Conservation (phyloP, 345 rosid genomes). For the Eucalyptus polybractea region DNA sequence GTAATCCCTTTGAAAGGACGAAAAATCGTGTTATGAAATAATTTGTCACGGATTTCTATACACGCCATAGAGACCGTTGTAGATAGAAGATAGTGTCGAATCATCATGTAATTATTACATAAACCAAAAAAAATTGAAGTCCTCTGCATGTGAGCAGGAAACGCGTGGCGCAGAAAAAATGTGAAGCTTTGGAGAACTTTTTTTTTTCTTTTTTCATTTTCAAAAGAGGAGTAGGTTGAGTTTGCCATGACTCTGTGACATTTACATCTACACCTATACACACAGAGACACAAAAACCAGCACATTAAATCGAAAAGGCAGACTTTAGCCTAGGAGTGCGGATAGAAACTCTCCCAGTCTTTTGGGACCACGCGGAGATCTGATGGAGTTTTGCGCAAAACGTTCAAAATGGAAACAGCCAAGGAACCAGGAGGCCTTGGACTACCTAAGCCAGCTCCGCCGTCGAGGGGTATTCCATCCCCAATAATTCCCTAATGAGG, state of each 20-base stretch:
- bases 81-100: rapidly evolving
- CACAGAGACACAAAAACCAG: not conserved
- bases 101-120: not conserved
- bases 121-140: not conserved
- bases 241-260: not conserved
- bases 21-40: not conserved
- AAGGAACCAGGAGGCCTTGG: too few species aligned
- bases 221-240: not conserved
- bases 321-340: not conserved
- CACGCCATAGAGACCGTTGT: rapidly evolving
- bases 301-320: constrained; percentile 20
- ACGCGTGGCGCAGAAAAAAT: not conserved
- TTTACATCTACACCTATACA: not conserved
- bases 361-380: not conserved
- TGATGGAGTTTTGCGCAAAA: not conserved
- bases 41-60: not conserved
- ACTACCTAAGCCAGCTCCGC: too few species aligned
- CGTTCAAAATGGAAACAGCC: not conserved
- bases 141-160: not conserved
- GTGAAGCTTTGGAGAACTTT: not conserved
- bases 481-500: too few species aligned
- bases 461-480: too few species aligned
- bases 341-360: not conserved
- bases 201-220: too few species aligned
- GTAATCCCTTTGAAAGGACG: not conserved